Evolutionary conservation across 2,329 filamentous ascomycete genomes (phyloP).

Genomic region (Calonectria pteridis): DNA sequence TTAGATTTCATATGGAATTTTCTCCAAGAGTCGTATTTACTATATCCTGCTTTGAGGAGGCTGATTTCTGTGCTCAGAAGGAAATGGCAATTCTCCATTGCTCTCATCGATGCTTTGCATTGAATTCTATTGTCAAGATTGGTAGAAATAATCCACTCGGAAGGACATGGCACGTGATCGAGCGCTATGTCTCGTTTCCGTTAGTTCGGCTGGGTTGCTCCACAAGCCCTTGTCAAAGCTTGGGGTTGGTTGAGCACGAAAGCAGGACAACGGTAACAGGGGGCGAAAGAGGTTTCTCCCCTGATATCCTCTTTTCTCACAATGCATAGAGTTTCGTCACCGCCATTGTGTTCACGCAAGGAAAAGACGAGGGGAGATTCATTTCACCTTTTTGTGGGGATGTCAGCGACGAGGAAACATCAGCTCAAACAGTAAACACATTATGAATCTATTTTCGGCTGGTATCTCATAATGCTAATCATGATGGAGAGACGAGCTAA

Average conservation of each 20-base stretch:
- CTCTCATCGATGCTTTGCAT: no score
- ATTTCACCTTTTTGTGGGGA: neutral
- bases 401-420: neutral
- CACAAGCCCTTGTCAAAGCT: neutral
- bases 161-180: no score
- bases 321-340: neutral
- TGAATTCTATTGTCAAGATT: no score
- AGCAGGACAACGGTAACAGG: neutral
- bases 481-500: neutral
- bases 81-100: neutral
- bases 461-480: neutral
- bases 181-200: neutral
- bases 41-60: neutral
- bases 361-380: neutral
- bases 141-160: no score
- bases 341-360: neutral
- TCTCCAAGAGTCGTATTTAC: neutral
- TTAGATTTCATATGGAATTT: neutral
- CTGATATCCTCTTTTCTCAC: neutral
- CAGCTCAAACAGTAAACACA: neutral
- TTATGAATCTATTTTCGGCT: neutral
- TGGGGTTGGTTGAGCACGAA: neutral
- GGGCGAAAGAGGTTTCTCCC: neutral
- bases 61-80: neutral
- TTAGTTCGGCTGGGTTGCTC: neutral